Base-by-base conservation (phyloP, 1,139 yeast genomes). In the Lodderomyces metapsilosis region DNA sequence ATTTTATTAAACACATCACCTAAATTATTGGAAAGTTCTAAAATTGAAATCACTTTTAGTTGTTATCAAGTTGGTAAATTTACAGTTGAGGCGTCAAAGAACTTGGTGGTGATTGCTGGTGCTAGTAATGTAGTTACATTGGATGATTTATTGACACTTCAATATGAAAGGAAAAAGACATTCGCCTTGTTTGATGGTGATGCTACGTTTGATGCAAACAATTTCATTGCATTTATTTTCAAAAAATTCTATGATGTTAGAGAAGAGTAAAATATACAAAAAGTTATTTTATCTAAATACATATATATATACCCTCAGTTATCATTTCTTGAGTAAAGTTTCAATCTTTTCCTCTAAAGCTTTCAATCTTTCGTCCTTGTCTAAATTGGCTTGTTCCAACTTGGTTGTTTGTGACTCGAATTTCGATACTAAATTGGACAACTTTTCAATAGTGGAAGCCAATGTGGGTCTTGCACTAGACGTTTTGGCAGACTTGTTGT, bases 1-100 rank as follows among this genome's bases (percentile, higher is more conserved):
- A 76, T 89, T 1, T 59, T 92, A 22, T 60, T 76, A 5, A 71
- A 85, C 39, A 76, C 72, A 31, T 34, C 27, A 7, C 65, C 68
- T 41, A 61, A 66, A 43, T 68, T 67, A 34, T 66, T 71, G 6
- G 65, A 76, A 45, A 74, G 80, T 37, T 86, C 88, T 10, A 87
- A 84, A 52, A 72, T 87, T 18, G 81, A 80, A 47, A 81, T 89
- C 54, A 81, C 86, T 65, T 83, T 88, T 56, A 80, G 87, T 47
- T 84, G 92, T 53, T 88, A 87, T 55, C 73, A 78, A 48, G 82
- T 80, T 7, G 94, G 92, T 1, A 74, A 74, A 18, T 88, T 88
- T 55, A 77, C 78, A 8, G 71, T 92, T 32, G 94, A 91, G 41
- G 87, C 60, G 43, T 78, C 77, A 1, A 59, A 54, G 45, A 75